Evolutionary conservation across 305 asterid species (phyloP).

Genomic region (Solanum hybrid): DNA sequence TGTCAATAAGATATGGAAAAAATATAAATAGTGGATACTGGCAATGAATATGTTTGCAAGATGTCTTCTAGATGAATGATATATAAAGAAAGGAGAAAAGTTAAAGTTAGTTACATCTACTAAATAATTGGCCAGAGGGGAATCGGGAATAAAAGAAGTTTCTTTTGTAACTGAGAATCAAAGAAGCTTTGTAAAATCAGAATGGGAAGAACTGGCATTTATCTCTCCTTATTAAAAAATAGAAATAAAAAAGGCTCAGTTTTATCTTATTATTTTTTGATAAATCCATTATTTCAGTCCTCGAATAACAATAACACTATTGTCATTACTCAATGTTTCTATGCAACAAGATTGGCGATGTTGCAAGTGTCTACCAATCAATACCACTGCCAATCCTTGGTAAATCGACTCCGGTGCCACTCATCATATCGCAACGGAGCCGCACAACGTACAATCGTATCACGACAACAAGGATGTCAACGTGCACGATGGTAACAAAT

Average conservation of each 20-base stretch:
- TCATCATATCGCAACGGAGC: neutral
- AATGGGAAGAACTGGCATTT: neutral
- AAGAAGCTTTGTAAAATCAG: neutral
- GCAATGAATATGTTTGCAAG: neutral
- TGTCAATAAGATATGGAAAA: constrained; percentile 15
- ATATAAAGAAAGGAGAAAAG: neutral
- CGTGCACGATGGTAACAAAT: neutral
- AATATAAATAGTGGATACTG: neutral
- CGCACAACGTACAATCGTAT: neutral
- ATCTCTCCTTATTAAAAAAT: neutral
- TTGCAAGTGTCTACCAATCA: neutral
- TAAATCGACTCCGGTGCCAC: neutral
- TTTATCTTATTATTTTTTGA: neutral
- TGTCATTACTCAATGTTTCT: neutral
- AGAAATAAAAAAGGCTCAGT: neutral
- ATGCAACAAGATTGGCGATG: neutral
- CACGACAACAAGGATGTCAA: neutral
- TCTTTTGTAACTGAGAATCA: neutral
- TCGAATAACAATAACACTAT: neutral
- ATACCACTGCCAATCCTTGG: neutral
- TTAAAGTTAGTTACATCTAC: neutral
- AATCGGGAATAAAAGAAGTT: neutral
- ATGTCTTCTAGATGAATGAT: neutral
- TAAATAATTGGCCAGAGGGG: neutral
- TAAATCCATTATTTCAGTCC: neutral